These are phyloP conservation scores for Fusarium phyllophilum DNA, from an alignment of 2,329 filamentous ascomycete genomes.

Conservation along the genomic window DNA sequence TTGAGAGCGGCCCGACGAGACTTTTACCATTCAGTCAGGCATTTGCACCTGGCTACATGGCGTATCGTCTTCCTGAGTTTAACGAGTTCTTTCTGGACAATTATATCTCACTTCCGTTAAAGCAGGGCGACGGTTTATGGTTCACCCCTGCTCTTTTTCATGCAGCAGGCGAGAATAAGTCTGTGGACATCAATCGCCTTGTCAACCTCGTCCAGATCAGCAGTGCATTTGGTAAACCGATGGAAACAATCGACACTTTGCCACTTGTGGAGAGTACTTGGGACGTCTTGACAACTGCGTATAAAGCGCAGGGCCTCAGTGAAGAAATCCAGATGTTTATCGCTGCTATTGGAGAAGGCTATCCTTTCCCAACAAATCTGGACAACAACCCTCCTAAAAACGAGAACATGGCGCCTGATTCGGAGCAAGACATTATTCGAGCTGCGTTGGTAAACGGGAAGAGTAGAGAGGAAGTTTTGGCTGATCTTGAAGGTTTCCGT, in stretches of 20 bases:
- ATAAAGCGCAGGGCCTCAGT: slow-evolving; percentile 51
- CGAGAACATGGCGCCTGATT: slow-evolving; percentile 68
- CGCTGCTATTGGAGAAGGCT: slow-evolving; percentile 64
- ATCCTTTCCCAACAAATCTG: slow-evolving; percentile 71
- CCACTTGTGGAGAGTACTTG: slow-evolving; percentile 59
- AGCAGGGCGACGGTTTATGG: slow-evolving; percentile 68
- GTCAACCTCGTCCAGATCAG: slow-evolving; percentile 73
- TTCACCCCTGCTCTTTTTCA: slow-evolving; percentile 73
- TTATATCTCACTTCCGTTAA: slow-evolving; percentile 63
- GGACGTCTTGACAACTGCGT: slow-evolving; percentile 50
- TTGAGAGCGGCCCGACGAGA: slow-evolving; percentile 67
- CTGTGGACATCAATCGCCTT: slow-evolving; percentile 58
- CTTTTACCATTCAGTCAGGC: slow-evolving; percentile 69
- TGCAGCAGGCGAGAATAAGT: slow-evolving; percentile 67
- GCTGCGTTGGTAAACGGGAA: slow-evolving; percentile 55
- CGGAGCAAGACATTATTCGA: slow-evolving; percentile 64
- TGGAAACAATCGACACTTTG: slow-evolving; percentile 67
- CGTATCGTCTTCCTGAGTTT: slow-evolving; percentile 65
- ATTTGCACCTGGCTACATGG: slow-evolving; percentile 67
- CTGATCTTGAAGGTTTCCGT: slow-evolving; percentile 47
- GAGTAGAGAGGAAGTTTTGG: slow-evolving; percentile 53
- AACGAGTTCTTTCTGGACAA: slow-evolving; percentile 62
- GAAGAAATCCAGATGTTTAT: slow-evolving; percentile 59
- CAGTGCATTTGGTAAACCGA: slow-evolving; percentile 70
- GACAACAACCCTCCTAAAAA: slow-evolving; percentile 65